Evolutionary conservation across 2,329 filamentous ascomycete species (phyloP), one percentile per base, ranked within the genome.

Genomic region (Pseudocercospora ulei): DNA sequence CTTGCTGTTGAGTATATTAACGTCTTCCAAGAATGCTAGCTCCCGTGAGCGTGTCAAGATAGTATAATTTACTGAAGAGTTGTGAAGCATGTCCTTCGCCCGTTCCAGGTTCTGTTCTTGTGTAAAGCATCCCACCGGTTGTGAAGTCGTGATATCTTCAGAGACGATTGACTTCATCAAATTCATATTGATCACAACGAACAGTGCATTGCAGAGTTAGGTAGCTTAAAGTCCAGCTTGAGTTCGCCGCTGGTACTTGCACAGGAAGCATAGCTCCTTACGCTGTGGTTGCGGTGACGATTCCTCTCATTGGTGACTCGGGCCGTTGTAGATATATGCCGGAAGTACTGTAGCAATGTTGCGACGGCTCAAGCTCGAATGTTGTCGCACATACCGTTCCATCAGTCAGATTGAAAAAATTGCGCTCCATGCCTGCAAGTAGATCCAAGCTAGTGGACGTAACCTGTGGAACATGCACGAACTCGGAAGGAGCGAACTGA

Each of bases 351-450:
- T 16, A 28, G 26, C 26, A 28, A 7, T 12, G 13, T 16, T 5
- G 3, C 6, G n/a, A 2, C n/a, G 26, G 11, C 3, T 13, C n/a
- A 5, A 16, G 6, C 12, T 7, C 18, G 18, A 20, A 23, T 23
- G n/a, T 7, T 22, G 17, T 3, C 18, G 20, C 23, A 9, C 30
- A 22, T 23, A 18, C 30, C 18, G 23, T 11, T 7, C 20, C 30
- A 22, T 22, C 11, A 4, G 13, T 28, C 26, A 28, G n/a, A 16
- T 20, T 34, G 17, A 16, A 34, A 9, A 20, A 9, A 7, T 25
- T 34, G 30, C 30, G 17, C 30, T 34, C 18, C 30, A 31, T 31
- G 8, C 23, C 30, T n/a, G 30, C 30, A 12, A 34, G 9, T 4
- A 34, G 30, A 12, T 34, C 14, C 30, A 34, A 14, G 18, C 30